Percentiles rank a stretch among this genome's conserved stretches.
These are phyloP conservation scores for Fusarium redolens DNA, from an alignment of 2,329 filamentous ascomycete species.

Conservation along the genomic window DNA sequence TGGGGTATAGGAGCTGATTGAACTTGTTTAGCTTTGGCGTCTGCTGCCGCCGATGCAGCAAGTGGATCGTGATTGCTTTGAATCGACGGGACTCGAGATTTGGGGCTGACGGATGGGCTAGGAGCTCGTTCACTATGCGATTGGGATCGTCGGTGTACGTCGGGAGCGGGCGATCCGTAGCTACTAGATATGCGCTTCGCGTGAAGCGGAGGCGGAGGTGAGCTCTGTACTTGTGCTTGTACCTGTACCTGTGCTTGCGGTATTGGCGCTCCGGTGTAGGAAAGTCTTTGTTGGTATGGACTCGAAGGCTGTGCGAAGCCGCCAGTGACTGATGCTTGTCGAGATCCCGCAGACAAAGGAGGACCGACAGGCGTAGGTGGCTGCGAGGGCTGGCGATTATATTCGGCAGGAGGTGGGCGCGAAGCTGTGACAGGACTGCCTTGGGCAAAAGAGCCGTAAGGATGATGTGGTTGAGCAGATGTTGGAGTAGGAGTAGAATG, in stretches of 20 bases:
- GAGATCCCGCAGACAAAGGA: slow-evolving; percentile 57
- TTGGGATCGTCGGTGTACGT: slow-evolving; percentile 61
- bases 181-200: slow-evolving; percentile 56
- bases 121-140: slow-evolving; percentile 73
- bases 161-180: slow-evolving; percentile 57
- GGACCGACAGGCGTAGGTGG: slow-evolving; percentile 65
- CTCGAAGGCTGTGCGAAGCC: slow-evolving; percentile 64
- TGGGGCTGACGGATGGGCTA: slow-evolving; percentile 82
- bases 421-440: slow-evolving; percentile 63
- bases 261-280: slow-evolving; percentile 45
- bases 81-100: slow-evolving; percentile 71
- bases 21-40: slow-evolving; percentile 39
- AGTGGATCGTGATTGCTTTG: slow-evolving; percentile 56
- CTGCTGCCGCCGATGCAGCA: slow-evolving; percentile 45
- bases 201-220: slow-evolving; percentile 52
- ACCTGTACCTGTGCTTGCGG: slow-evolving; percentile 44
- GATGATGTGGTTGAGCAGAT: slow-evolving; percentile 69
- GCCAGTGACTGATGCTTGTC: slow-evolving; percentile 55
- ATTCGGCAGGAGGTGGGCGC: slow-evolving; percentile 57
- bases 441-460: slow-evolving; percentile 62
- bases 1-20: slow-evolving; percentile 38
- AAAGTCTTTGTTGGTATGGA: slow-evolving; percentile 67
- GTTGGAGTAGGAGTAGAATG: slow-evolving; percentile 72
- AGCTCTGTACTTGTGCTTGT: slow-evolving; percentile 47
- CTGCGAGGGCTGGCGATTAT: slow-evolving; percentile 63